Evolutionary conservation across 495 filamentous ascomycete genomes (phyloP).

Genomic region (Lophium mytilinum): DNA sequence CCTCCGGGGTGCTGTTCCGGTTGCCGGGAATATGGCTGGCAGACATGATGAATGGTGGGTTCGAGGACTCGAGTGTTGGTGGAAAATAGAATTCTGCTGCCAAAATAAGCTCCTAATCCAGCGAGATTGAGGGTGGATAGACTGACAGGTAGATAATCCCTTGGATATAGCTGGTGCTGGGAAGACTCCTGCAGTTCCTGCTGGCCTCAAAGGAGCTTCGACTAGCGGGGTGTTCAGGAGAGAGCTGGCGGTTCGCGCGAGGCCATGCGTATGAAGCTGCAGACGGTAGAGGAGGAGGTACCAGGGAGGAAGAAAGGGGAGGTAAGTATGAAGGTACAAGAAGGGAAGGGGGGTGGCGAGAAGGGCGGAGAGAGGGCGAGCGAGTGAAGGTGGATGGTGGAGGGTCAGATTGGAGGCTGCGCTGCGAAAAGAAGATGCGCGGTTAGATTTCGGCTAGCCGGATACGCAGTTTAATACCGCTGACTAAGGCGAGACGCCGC

Average conservation of each 20-base stretch:
- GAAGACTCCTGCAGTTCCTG: slow-evolving; percentile 80
- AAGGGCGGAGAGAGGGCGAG: slow-evolving; percentile 1
- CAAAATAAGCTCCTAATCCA: background rate
- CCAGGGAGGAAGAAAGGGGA: slow-evolving; percentile 8
- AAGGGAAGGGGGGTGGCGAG: slow-evolving; percentile 13
- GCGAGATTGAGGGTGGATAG: background rate
- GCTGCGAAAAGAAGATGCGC: background rate
- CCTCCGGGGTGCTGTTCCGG: slow-evolving; percentile 95
- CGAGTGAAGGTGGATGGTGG: background rate
- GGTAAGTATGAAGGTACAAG: slow-evolving; percentile 22
- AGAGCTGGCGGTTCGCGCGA: background rate
- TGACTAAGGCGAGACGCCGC: background rate
- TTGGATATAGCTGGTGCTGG: slow-evolving; percentile 7
- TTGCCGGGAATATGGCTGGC: slow-evolving; percentile 62
- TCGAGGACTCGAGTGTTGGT: background rate
- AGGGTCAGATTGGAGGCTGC: slow-evolving; percentile 1
- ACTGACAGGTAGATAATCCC: slow-evolving; percentile 8
- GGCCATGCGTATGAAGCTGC: background rate
- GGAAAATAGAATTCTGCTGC: slow-evolving; percentile 16
- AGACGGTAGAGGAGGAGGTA: background rate
- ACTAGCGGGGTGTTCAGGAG: slow-evolving; percentile 12
- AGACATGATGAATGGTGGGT: slow-evolving; percentile 44
- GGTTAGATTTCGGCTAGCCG: background rate
- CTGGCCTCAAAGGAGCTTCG: slow-evolving; percentile 78
- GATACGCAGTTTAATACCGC: background rate